These are phyloP conservation scores for Globisporangium camurandrum DNA, from an alignment of 352 stramenopile genomes.

Conservation along the genomic window DNA sequence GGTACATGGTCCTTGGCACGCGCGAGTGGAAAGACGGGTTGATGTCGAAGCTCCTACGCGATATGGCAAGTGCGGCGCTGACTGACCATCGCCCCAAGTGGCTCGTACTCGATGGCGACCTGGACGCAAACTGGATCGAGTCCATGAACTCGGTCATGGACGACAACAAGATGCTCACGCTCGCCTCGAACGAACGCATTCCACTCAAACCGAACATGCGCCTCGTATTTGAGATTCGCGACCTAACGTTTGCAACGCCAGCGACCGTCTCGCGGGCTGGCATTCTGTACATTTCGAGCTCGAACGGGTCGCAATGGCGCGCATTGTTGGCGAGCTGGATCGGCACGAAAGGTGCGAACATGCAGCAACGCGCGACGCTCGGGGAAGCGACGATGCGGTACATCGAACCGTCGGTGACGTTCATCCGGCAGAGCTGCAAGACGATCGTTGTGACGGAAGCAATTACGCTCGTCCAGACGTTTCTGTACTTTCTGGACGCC, in stretches of 20 bases:
- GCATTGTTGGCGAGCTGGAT: constrained; percentile 92
- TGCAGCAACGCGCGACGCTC: constrained; percentile 41
- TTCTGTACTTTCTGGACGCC: constrained; percentile 89
- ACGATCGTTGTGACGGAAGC: constrained; percentile 88
- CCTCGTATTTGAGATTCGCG: constrained; percentile 94
- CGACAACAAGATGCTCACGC: constrained; percentile 85
- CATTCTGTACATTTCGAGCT: constrained; percentile 93
- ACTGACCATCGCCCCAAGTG: constrained; percentile 85
- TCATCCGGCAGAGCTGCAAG: constrained; percentile 81
- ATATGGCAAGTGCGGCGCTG: constrained; percentile 61
- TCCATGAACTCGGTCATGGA: constrained; percentile 90
- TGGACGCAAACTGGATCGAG: constrained; percentile 86
- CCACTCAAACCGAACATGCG: constrained; percentile 92
- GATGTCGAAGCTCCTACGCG: constrained; percentile 91
- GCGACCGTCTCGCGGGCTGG: constrained; percentile 92
- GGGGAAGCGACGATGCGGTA: constrained; percentile 82
- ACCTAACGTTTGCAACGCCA: constrained; percentile 92
- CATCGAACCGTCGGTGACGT: constrained; percentile 77
- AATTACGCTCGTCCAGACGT: constrained; percentile 87
- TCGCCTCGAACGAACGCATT: constrained; percentile 94
- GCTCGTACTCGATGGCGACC: constrained; percentile 92
- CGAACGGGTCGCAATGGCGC: constrained; percentile 89
- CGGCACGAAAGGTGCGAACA: constrained; percentile 47
- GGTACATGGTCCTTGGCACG: constrained; percentile 91
- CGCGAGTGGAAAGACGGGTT: constrained; percentile 95